Evolutionary conservation across 177 flowering plant species (phyloP), one percentile per base, ranked within the genome.

Genomic region (Tripterygium wilfordii): DNA sequence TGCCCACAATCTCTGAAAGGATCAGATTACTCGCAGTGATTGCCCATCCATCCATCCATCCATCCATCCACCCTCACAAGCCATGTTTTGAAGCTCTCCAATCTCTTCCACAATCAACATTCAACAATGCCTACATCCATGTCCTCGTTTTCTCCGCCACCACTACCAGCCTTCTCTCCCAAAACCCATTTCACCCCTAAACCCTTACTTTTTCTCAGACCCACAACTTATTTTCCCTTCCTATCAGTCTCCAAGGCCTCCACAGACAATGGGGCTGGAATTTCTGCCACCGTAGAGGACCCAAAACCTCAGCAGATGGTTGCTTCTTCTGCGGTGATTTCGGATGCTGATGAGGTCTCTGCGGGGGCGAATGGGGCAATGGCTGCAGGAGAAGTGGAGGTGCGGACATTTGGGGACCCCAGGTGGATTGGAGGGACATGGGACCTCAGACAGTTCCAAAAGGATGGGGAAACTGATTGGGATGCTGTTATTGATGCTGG

Each of bases 401-500:
- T 19, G 25, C 63, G 52, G 59, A 67, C 18, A 24, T 92, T 80
- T 57, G 66, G 57, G 65, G 74, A 92, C 38, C 74, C 78, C 12
- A 86, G 54, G 56, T 92, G 99, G 99, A 75, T 84, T 27, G 72
- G 54, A 22, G 99, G 97, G 54, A 88, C 97, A 52, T 92, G 97
- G 99, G 97, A 92, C 51, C 63, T 92, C 82, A 79, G 64, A 51
- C 88, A 80, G 83, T 88, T 92, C 61, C 54, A 45, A 60, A 89
- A 82, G 58, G 70, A 77, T 66, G 97, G 92, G 18, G 60, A 57
- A 14, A 76, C 95, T 23, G 60, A 89, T 63, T 92, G 97, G 97
- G 97, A 92, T 78, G 79, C 89, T 44, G 86, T 92, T 26, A 92
- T 92, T 74, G 99, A 86, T 70, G 95, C 97, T 61, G 99, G 99